Evolutionary conservation across 331 rosid species (phyloP).

Genomic region (Acacia concinna): DNA sequence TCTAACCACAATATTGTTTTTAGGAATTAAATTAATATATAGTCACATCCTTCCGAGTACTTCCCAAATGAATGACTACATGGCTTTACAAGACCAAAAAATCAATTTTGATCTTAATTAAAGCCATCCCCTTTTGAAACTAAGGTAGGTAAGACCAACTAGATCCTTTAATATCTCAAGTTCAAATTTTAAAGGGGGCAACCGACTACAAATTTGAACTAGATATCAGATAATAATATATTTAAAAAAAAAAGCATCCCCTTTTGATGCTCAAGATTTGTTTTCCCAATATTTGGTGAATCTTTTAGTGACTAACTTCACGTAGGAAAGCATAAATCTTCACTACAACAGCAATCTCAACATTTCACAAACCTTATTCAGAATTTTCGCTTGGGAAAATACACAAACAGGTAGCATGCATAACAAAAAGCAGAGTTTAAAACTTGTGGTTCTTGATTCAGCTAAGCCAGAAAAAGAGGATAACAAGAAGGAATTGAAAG

Average conservation of each 20-base stretch:
- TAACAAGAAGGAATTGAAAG: conserved; percentile 3
- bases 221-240: too few species aligned
- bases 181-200: too few species aligned
- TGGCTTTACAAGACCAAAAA: background rate
- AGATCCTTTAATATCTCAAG: too few species aligned
- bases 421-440: background rate
- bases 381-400: background rate
- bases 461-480: background rate
- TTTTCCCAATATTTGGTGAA: background rate
- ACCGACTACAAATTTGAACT: too few species aligned
- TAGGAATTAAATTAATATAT: background rate
- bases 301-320: background rate
- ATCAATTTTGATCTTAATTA: background rate
- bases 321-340: background rate
- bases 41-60: background rate
- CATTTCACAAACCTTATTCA: background rate
- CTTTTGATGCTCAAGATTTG: background rate
- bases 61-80: background rate
- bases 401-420: conserved; percentile 4
- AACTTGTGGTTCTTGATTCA: background rate
- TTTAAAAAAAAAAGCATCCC: too few species aligned
- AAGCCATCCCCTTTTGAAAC: background rate
- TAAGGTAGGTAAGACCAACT: too few species aligned
- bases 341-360: background rate
- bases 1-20: background rate